Percentiles rank a stretch among this genome's conserved stretches.
These are phyloP conservation scores for Clitocybe nebularis DNA, from an alignment of 1,284 basidiomycete species.

Conservation along the genomic window DNA sequence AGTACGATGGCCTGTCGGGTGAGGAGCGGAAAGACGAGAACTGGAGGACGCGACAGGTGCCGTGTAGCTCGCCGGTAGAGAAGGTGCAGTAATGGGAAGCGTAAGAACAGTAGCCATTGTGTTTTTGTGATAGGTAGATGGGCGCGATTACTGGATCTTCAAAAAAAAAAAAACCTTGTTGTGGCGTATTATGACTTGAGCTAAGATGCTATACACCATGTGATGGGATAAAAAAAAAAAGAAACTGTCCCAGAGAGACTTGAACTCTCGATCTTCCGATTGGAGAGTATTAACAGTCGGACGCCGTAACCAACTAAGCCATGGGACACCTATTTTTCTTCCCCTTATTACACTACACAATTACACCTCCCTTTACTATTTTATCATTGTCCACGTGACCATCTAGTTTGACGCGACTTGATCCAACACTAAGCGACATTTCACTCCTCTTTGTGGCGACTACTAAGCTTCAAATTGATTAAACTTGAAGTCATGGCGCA, in stretches of 20 bases:
- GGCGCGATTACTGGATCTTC: not conserved
- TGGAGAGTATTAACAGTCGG: slow-evolving; percentile 12
- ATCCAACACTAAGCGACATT: not conserved
- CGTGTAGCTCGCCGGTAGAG: slow-evolving; percentile 27
- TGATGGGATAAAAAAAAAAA: not conserved
- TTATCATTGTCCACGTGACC: not conserved
- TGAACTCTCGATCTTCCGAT: slow-evolving; percentile 16
- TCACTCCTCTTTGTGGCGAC: not conserved
- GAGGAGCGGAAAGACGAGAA: slow-evolving; percentile 26
- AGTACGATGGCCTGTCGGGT: slow-evolving; percentile 32
- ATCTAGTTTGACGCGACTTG: slow-evolving; percentile 3
- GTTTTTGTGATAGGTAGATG: not conserved
- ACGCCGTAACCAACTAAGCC: slow-evolving; percentile 16
- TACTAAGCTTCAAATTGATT: not conserved
- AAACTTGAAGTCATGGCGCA: slow-evolving; percentile 3
- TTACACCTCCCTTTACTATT: not conserved
- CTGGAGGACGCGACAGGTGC: slow-evolving; percentile 26
- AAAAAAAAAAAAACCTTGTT: not conserved
- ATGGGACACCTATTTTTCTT: slow-evolving; percentile 7
- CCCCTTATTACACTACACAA: not conserved
- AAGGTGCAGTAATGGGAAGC: slow-evolving; percentile 26
- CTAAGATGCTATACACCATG: not conserved
- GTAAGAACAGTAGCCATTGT: slow-evolving; percentile 29
- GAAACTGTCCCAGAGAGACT: slow-evolving; percentile 14
- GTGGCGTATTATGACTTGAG: slow-evolving; percentile 1